These are phyloP conservation scores for Infundibulicybe gibba DNA, from an alignment of 768 basidiomycete genomes.

Conservation along the genomic window DNA sequence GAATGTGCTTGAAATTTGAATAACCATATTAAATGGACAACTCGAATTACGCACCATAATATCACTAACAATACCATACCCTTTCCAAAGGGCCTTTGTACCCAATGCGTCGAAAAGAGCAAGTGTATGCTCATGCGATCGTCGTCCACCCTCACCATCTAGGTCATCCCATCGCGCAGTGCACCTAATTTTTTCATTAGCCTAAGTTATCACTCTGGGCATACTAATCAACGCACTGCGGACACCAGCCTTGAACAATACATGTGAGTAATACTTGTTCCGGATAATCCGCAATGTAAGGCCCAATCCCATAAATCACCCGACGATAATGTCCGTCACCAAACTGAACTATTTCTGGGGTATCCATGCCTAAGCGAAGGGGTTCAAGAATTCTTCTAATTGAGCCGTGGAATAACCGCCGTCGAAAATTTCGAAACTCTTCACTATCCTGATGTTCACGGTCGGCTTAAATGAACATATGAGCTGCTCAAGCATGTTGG, in stretches of 20 bases:
- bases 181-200: conserved; percentile 14
- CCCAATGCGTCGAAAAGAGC: conserved; percentile 11
- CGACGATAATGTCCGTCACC: conserved; percentile 17
- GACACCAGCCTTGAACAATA: conserved; percentile 18
- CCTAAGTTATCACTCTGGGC: not conserved
- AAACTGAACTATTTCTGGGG: conserved; percentile 14
- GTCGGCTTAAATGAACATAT: not conserved
- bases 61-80: conserved; percentile 22
- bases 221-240: conserved; percentile 12
- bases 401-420: conserved; percentile 14
- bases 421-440: conserved; percentile 8
- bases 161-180: conserved; percentile 15
- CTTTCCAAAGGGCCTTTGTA: conserved; percentile 16
- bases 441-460: not conserved
- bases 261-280: conserved; percentile 16
- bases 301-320: conserved; percentile 17
- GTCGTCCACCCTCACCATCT: conserved; percentile 3
- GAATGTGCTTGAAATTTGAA: not conserved
- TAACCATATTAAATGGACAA: not conserved
- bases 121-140: conserved; percentile 9
- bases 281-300: conserved; percentile 22
- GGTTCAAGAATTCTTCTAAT: conserved; percentile 9
- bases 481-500: not conserved
- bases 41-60: conserved; percentile 13
- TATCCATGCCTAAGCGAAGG: conserved; percentile 13